These are phyloP conservation scores for Macrolepiota fuliginosa DNA, from an alignment of 768 basidiomycete genomes.

Conservation along the genomic window DNA sequence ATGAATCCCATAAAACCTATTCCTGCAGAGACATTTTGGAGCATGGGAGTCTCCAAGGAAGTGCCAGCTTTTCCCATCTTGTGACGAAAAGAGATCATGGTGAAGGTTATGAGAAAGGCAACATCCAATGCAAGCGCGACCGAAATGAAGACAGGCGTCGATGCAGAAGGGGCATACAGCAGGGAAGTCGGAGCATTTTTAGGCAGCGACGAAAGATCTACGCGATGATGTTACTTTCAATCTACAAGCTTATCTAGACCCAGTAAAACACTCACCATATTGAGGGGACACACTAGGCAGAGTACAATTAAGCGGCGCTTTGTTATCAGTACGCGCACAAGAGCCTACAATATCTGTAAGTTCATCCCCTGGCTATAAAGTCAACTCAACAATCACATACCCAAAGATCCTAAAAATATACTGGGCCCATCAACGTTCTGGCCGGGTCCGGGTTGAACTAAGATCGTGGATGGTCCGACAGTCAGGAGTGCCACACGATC, in stretches of 20 bases:
- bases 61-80: slow-evolving; percentile 52
- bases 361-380: slow-evolving; percentile 5
- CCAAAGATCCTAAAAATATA: slow-evolving; percentile 63
- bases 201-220: slow-evolving; percentile 69
- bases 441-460: slow-evolving; percentile 28
- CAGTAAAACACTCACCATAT: slow-evolving; percentile 48
- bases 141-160: slow-evolving; percentile 63
- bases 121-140: slow-evolving; percentile 54
- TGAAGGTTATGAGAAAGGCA: slow-evolving; percentile 65
- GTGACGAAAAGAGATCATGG: slow-evolving; percentile 62
- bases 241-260: not conserved
- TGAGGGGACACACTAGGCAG: slow-evolving; percentile 48
- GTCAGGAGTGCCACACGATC: slow-evolving; percentile 62
- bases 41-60: slow-evolving; percentile 50
- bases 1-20: slow-evolving; percentile 76
- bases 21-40: slow-evolving; percentile 67
- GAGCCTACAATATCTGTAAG: slow-evolving; percentile 47
- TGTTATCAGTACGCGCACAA: slow-evolving; percentile 52
- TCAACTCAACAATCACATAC: slow-evolving; percentile 31
- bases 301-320: slow-evolving; percentile 54
- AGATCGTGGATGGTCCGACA: slow-evolving; percentile 52
- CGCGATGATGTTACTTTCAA: not conserved
- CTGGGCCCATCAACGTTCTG: slow-evolving; percentile 62
- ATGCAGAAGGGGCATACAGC: slow-evolving; percentile 57
- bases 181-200: slow-evolving; percentile 50